Base-by-base conservation (phyloP, 73 alveolate genomes). In the Tetrahymena borealis region DNA sequence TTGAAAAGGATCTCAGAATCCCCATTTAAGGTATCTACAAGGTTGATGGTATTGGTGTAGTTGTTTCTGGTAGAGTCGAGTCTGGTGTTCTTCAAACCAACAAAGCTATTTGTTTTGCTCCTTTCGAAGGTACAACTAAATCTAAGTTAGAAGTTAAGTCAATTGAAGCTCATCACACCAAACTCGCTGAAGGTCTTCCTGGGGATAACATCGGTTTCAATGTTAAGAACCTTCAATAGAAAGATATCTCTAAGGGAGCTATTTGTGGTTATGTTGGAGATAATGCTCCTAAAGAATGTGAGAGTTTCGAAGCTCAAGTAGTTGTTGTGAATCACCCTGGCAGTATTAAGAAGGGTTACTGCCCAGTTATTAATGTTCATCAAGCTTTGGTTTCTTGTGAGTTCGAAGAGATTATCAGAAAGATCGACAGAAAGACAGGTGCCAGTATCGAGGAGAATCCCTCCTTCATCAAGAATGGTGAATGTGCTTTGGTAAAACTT, bases 141-240 rank as follows among this genome's bases (percentile, higher is more conserved):
- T 79, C 96, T 79, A 78, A 94, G 41, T 92, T 98, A 78, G 96
- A 96, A 92, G 90, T 94, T 92, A 92, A 85, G 60, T 93, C 98
- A 24, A 94, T 96, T 15, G 98, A 96, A 94, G 95, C 94, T 97
- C 96, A 95, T 90, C 98, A 96, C 41, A 94, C 94, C 5, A 33
- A 95, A 42, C 90, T 95, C 94, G 96, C 77, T 79, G 98, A 96
- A 96, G 98, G 98, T 33, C 35, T 90, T 39, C 98, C 98, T 31
- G 98, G 98, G 15, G 98, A 96, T 94, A 94, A 94, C 94, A 96
- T 96, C 37, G 98, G 98, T 32, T 95, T 96, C 96, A 92, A 92
- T 78, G 94, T 96, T 28, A 96, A 96, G 93, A 94, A 94, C 85
- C 91, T 96, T 11, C 42, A 96, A 38, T 93, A 92, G 20, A 94